phyloP scores from a whole-genome alignment of 768 basidiomycete species.

The Tricholoma matsutake region DNA sequence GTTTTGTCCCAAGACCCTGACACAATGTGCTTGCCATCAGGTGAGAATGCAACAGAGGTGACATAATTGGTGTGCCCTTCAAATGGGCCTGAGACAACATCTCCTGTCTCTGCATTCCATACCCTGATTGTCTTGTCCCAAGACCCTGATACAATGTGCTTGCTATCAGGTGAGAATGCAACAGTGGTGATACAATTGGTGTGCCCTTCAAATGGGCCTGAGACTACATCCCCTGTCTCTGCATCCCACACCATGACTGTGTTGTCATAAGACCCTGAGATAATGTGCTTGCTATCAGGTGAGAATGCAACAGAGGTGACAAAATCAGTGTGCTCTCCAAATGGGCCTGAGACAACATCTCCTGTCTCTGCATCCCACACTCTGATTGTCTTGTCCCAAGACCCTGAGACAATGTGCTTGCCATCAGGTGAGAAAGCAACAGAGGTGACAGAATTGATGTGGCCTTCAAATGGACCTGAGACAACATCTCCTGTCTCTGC shows the following conservation, averaged over 20 bases:
- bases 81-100: neutral
- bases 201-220: neutral
- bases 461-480: neutral
- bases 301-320: neutral
- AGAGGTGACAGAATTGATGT: neutral
- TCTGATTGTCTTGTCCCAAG: neutral
- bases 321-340: neutral
- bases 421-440: neutral
- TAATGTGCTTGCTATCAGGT: neutral
- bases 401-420: neutral
- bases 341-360: neutral
- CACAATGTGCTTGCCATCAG: neutral
- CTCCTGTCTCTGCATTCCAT: neutral
- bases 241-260: neutral
- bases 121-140: neutral
- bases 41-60: neutral
- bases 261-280: neutral
- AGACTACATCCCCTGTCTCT: neutral
- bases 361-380: neutral
- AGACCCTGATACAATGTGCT: neutral
- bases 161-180: neutral
- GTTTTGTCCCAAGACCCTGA: neutral
- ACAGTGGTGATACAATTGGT: neutral
- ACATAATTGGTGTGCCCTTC: neutral
- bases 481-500: neutral